phyloP scores from a whole-genome alignment of 1,139 yeast species.

The Wickerhamomyces sp. region DNA sequence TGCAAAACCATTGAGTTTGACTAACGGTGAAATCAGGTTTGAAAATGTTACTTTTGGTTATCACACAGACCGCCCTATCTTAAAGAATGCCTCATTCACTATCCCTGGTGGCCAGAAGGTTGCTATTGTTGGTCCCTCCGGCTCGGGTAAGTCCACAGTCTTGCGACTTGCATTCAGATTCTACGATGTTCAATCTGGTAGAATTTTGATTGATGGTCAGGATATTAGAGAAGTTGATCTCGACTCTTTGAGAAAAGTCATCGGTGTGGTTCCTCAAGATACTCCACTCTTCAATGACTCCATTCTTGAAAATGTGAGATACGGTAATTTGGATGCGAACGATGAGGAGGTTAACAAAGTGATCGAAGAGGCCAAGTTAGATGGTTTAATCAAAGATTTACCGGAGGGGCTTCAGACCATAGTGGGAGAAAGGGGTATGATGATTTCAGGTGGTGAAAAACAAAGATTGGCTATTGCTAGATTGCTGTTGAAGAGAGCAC shows the following conservation, averaged over 20 bases:
- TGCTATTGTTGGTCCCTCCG: constrained; percentile 93
- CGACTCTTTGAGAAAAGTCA: constrained; percentile 63
- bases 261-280: constrained; percentile 97
- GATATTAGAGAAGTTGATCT: constrained; percentile 74
- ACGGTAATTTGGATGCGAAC: constrained; percentile 73
- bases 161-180: constrained; percentile 81
- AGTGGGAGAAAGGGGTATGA: constrained; percentile 98
- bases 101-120: constrained; percentile 90
- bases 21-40: constrained; percentile 70
- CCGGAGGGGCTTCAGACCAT: constrained; percentile 83
- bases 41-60: constrained; percentile 94
- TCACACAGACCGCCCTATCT: constrained; percentile 81
- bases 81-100: constrained; percentile 72
- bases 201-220: constrained; percentile 83
- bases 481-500: constrained; percentile 74
- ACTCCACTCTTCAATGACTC: constrained; percentile 94
- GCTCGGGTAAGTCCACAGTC: constrained; percentile 92
- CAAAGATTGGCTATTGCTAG: constrained; percentile 94
- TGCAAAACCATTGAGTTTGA: constrained; percentile 51
- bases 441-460: constrained; percentile 98
- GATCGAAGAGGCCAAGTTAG: constrained; percentile 66
- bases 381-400: constrained; percentile 54
- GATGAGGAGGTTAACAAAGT: constrained; percentile 67
- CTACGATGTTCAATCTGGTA: constrained; percentile 76
- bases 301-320: constrained; percentile 79